Evolutionary conservation across 352 stramenopile genomes (phyloP).

Genomic region (Globisporangium solare): DNA sequence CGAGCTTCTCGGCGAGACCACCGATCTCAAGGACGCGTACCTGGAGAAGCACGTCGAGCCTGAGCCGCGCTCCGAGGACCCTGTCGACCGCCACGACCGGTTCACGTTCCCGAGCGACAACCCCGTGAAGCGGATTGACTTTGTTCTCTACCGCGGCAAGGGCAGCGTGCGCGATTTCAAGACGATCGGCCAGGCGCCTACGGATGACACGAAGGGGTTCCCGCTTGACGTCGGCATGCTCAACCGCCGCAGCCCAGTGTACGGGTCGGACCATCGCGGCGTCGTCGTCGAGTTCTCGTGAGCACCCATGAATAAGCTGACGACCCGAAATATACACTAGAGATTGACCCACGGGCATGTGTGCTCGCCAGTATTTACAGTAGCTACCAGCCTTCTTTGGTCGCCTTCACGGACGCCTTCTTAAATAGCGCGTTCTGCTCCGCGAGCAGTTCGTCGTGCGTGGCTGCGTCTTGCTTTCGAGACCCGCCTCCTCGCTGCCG

Average conservation of each 20-base stretch:
- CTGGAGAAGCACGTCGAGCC: slow-evolving; percentile 59
- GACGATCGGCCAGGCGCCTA: slow-evolving; percentile 73
- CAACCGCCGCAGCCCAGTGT: slow-evolving; percentile 66
- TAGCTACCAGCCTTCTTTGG: slow-evolving; percentile 57
- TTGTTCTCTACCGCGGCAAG: slow-evolving; percentile 70
- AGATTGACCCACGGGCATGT: not conserved
- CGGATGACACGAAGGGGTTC: slow-evolving; percentile 49
- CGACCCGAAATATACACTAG: too few relatives aligned
- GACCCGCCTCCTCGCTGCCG: slow-evolving; percentile 31
- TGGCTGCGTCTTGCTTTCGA: slow-evolving; percentile 32
- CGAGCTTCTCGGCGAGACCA: slow-evolving; percentile 40
- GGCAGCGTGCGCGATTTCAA: slow-evolving; percentile 58
- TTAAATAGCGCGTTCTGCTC: slow-evolving; percentile 77
- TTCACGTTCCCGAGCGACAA: slow-evolving; percentile 87
- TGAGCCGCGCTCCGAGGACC: slow-evolving; percentile 41
- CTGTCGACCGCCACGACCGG: slow-evolving; percentile 33
- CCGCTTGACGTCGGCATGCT: slow-evolving; percentile 75
- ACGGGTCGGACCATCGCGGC: slow-evolving; percentile 81
- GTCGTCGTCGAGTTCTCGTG: slow-evolving; percentile 67
- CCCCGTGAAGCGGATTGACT: slow-evolving; percentile 86
- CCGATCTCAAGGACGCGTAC: slow-evolving; percentile 79
- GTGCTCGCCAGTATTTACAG: too few relatives aligned
- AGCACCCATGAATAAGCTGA: slow-evolving; percentile 4
- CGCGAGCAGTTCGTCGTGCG: slow-evolving; percentile 54
- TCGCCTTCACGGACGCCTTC: slow-evolving; percentile 51